These are phyloP conservation scores for Exsudoporus floridanus DNA, from an alignment of 1,284 basidiomycete species.

Conservation along the genomic window DNA sequence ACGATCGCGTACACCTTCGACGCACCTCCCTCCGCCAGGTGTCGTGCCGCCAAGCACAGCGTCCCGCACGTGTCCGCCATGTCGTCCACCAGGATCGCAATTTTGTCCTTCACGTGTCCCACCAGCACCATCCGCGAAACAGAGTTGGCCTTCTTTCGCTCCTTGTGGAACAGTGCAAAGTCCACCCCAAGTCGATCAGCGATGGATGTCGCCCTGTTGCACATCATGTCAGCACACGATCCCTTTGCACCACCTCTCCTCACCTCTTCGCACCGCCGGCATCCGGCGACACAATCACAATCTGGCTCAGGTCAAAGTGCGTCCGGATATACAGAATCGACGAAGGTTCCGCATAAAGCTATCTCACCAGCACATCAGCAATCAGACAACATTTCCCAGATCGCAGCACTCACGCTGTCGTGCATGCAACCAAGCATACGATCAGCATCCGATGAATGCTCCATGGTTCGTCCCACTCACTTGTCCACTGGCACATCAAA, in stretches of 20 bases:
- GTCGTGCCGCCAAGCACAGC: constrained; percentile 87
- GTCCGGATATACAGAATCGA: constrained; percentile 94
- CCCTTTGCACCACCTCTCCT: constrained; percentile 12
- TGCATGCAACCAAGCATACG: constrained; percentile 1
- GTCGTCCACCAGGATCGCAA: constrained; percentile 98
- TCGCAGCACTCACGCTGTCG: constrained; percentile 48
- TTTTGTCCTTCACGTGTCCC: constrained; percentile 90
- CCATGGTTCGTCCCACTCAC: constrained; percentile 53
- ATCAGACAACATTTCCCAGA: constrained; percentile 14
- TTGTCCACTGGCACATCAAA: constrained; percentile 99
- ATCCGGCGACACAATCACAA: constrained; percentile 98
- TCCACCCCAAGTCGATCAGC: constrained; percentile 96
- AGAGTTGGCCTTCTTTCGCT: constrained; percentile 99
- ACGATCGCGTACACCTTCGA: constrained; percentile 88
- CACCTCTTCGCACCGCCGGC: constrained; percentile 98
- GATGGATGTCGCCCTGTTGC: constrained; percentile 87
- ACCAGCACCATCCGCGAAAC: constrained; percentile 99
- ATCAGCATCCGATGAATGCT: constrained; percentile 22
- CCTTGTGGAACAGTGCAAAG: constrained; percentile 99
- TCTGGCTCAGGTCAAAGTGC: constrained; percentile 83
- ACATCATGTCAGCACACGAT: constrained; percentile 8
- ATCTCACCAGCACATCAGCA: constrained; percentile 25
- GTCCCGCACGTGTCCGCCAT: constrained; percentile 99
- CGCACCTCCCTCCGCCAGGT: constrained; percentile 90
- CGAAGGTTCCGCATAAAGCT: constrained; percentile 98